A percentile compares a stretch with the other conserved stretches of the same genome.
Evolutionary conservation across 2,329 filamentous ascomycete species (phyloP).

Genomic region (Fusarium tricinctum): DNA sequence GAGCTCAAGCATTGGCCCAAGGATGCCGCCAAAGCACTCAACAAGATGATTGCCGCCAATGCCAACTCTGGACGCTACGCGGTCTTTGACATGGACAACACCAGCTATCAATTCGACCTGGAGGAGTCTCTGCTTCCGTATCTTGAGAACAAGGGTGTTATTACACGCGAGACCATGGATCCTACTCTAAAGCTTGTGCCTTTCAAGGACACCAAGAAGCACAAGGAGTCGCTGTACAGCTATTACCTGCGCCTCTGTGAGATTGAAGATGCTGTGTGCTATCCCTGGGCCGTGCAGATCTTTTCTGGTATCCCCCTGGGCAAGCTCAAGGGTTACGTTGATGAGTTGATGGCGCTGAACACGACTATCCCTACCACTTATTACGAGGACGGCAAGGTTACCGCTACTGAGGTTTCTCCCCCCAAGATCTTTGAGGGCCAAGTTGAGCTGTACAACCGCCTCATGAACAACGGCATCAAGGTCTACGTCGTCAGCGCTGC

Average conservation of each 20-base stretch:
- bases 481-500: slow-evolving; percentile 61
- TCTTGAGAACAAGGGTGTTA: slow-evolving; percentile 58
- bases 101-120: slow-evolving; percentile 58
- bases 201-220: slow-evolving; percentile 57
- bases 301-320: slow-evolving; percentile 60
- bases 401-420: slow-evolving; percentile 49
- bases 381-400: slow-evolving; percentile 53
- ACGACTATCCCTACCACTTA: slow-evolving; percentile 55
- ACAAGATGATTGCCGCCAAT: slow-evolving; percentile 57
- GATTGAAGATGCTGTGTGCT: slow-evolving; percentile 58
- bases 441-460: slow-evolving; percentile 59
- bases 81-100: slow-evolving; percentile 63
- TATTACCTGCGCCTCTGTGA: slow-evolving; percentile 62
- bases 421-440: slow-evolving; percentile 58
- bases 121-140: slow-evolving; percentile 61
- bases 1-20: slow-evolving; percentile 56
- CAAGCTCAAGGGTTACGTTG: slow-evolving; percentile 62
- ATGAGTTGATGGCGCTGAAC: slow-evolving; percentile 62
- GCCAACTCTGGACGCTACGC: slow-evolving; percentile 57
- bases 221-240: slow-evolving; percentile 60
- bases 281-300: slow-evolving; percentile 60
- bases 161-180: slow-evolving; percentile 59
- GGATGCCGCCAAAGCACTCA: slow-evolving; percentile 53
- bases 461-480: slow-evolving; percentile 60
- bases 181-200: slow-evolving; percentile 58